Base-by-base conservation (phyloP, 2,329 filamentous ascomycete species). In the Pseudofabraea citricarpa region DNA sequence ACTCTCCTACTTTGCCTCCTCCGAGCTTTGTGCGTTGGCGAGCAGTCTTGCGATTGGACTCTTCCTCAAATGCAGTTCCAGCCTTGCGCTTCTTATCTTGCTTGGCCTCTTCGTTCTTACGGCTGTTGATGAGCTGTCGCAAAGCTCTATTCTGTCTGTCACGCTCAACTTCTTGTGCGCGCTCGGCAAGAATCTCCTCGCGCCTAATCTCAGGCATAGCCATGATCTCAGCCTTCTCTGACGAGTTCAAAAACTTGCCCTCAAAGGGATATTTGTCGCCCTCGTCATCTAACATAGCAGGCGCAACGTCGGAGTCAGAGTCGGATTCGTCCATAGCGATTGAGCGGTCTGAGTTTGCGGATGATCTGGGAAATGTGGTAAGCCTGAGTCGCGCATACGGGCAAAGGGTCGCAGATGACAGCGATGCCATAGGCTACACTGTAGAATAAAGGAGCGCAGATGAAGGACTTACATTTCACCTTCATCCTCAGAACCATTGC, bases 301-400 rank as follows among this genome's bases (percentile, higher is more conserved):
- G 68, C 43, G 74, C 67, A 45, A 73, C 69, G 52, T 87, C 83
- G 19, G 77, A 79, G 51, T 87, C 85, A n/a, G 87, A 88, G 51
- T 89, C 85, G 36, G 86, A 93, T 63, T 93, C 87, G 47, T 91
- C 89, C 89, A 95, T 95, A 18, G 87, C 85, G 18, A 83, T 90
- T 9, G 90, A 95, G 57, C 84, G 78, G 41, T 86, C 77, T 5
- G 89, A 95, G 60, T 81, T 77, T 40, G 81, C 84, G 15, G 85
- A 85, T n/a, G 71, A 74, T 6, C 35, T 43, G 22, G 24, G 31
- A 16, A 23, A 19, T 10, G n/a, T n/a, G n/a, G n/a, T n/a, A n/a
- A n/a, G n/a, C n/a, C n/a, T n/a, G n/a, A n/a, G n/a, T n/a, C n/a
- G n/a, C n/a, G n/a, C n/a, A n/a, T n/a, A n/a, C n/a, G n/a, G n/a